These are phyloP conservation scores for Musa balbisiana DNA, from an alignment of 202 grass and related monocot genomes.

Conservation along the genomic window DNA sequence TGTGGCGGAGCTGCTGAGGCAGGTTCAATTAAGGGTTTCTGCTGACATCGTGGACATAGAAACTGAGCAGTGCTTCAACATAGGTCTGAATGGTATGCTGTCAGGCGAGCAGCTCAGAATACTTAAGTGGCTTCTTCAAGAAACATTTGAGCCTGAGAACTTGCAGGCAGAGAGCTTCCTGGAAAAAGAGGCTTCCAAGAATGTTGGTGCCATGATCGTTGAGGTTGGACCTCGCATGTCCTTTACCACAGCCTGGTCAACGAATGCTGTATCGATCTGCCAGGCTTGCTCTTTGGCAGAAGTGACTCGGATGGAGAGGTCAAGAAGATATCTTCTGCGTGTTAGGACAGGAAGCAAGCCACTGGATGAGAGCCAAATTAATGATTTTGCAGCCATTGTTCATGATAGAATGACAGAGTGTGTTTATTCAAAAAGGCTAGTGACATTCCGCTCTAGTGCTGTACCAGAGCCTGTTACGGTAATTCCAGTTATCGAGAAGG, in stretches of 20 bases:
- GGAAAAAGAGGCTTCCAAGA: slow-evolving; percentile 40
- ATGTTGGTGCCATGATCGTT: slow-evolving; percentile 33
- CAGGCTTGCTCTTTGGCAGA: slow-evolving; percentile 64
- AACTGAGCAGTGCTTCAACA: slow-evolving; percentile 81
- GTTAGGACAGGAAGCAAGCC: slow-evolving; percentile 44
- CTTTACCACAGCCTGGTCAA: slow-evolving; percentile 82
- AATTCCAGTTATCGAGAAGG: slow-evolving; percentile 70
- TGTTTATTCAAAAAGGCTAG: slow-evolving; percentile 64
- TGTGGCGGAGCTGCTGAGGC: slow-evolving; percentile 45
- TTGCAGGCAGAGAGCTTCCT: slow-evolving; percentile 57
- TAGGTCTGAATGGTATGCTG: slow-evolving; percentile 39
- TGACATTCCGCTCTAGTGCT: slow-evolving; percentile 49
- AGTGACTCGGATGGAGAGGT: slow-evolving; percentile 73
- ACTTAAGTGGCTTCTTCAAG: slow-evolving; percentile 75
- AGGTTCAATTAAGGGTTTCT: slow-evolving; percentile 74
- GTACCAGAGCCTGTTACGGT: slow-evolving; percentile 58
- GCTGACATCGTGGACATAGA: slow-evolving; percentile 54
- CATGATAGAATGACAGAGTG: slow-evolving; percentile 98
- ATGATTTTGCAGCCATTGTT: slow-evolving; percentile 53
- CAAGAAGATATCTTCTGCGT: slow-evolving; percentile 66
- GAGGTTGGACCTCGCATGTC: slow-evolving; percentile 90
- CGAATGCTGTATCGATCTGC: slow-evolving; percentile 74
- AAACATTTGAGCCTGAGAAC: slow-evolving; percentile 88
- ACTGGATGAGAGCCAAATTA: slow-evolving; percentile 55
- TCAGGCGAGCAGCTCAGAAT: slow-evolving; percentile 46